Evolutionary conservation across 371 early-diverging fungal species (phyloP), one percentile per base, ranked within the genome.

Genomic region (Rhizopus arrhizus): DNA sequence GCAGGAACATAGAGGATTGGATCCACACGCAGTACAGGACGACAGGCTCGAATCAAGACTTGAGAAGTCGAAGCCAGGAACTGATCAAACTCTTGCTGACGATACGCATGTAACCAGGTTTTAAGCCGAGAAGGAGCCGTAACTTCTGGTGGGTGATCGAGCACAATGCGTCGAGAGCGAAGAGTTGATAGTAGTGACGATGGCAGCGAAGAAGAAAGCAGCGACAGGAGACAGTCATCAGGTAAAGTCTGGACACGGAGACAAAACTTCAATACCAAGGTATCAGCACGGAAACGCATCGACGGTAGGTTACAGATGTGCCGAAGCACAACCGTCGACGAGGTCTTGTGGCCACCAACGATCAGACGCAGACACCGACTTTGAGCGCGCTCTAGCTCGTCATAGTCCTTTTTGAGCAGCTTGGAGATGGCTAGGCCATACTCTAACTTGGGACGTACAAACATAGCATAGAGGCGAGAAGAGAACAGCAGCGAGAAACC

Each of bases 271-370:
- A 47, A 53, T 3, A 5, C 28, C 3, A 69, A 56, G 11, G 50
- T 58, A 1, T 15, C 2, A 2, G 57, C 42, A 0, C 65, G 46
- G 0, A 53, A 55, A 3, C 7, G 9, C 69, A 69, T 64, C 0
- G 29, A 42, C 0, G 61, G 61, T 0, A 66, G 42, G n/a, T 71
- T 59, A 5, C 50, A 45, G 5, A 71, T 33, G 12, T 63, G 66
- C 10, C 43, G 52, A 22, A 70, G 56, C 41, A 66, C 49, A 9
- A 29, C 56, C 0, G 66, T 65, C 0, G 57, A 57, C 34, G 3
- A 10, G 36, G 22, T 22, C 22, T 22, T 22, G 22, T 22, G 22
- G 22, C 22, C 22, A 22, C 22, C 22, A 22, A 22, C 22, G 22
- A 22, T 22, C 22, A 22, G 22, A 1, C 22, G 22, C 22, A 22